phyloP scores from a whole-genome alignment of 495 filamentous ascomycete genomes.

The Penicillium cinerascens region DNA sequence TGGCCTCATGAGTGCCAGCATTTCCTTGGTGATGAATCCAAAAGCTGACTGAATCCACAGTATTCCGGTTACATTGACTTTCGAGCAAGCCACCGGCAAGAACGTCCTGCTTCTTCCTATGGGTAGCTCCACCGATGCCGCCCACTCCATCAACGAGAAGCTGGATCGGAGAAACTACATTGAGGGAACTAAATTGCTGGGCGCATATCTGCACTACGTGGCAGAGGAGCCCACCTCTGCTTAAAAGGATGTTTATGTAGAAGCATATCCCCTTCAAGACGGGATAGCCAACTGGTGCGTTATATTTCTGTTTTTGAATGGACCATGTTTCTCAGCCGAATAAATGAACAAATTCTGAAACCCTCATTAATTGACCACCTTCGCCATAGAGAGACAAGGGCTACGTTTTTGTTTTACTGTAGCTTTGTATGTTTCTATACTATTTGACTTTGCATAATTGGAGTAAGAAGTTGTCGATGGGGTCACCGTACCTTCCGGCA shows the following conservation, averaged over 20 bases:
- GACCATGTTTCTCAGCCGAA: neutral
- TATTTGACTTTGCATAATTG: too few species aligned
- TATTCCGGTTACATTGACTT: constrained; percentile 94
- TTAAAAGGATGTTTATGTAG: constrained; percentile 5
- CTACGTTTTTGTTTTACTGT: too few species aligned
- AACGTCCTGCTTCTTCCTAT: constrained; percentile 94
- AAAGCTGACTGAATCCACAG: constrained; percentile 41
- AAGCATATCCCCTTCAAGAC: neutral
- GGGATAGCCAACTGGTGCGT: neutral
- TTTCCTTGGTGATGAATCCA: neutral
- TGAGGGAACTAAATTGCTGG: constrained; percentile 93
- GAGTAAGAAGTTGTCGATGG: too few species aligned
- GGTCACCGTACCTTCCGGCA: too few species aligned
- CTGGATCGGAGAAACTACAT: constrained; percentile 96
- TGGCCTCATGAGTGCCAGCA: neutral
- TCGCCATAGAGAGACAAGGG: too few species aligned
- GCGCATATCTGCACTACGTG: constrained; percentile 95
- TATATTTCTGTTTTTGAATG: neutral
- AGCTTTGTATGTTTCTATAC: too few species aligned
- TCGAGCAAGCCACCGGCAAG: constrained; percentile 98
- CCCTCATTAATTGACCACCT: too few species aligned
- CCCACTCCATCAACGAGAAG: constrained; percentile 98
- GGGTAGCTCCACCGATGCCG: constrained; percentile 94
- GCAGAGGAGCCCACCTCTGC: constrained; percentile 72
- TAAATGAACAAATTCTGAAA: too few species aligned